Base-by-base conservation (phyloP, 805 yeast species). In the Starmerella bacillaris region DNA sequence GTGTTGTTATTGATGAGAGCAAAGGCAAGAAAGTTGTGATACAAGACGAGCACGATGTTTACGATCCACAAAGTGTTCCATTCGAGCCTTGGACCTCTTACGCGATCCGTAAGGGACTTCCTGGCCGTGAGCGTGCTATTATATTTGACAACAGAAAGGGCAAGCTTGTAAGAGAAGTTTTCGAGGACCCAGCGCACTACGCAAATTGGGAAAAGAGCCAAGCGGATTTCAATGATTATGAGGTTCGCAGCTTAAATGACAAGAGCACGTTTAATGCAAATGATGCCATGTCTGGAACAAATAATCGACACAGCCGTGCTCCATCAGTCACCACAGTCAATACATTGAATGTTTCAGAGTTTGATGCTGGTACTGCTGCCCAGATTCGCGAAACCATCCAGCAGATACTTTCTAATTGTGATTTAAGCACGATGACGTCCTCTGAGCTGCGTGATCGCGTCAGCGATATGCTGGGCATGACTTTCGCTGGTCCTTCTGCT, bases 1-100 rank as follows among this genome's bases (percentile, higher is more conserved):
- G 77, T 51, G 54, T 63, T 12, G 69, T 70, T 21, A 61, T 62
- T 5, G 73, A 69, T 15, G 74, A 64, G 34, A 63, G 61, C 41
- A 67, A 64, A 41, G 71, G 70, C 29, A 63, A 58, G 36, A 70
- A 66, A 39, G 48, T 53, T 5, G 51, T 59, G 11, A 46, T 53
- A 1, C 54, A 51, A 14, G 55, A 53, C 30, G 56, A 53, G 21
- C 44, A 43, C 3, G 61, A 52, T 26, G 51, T 45, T 11, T 58
- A 55, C 31, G 61, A 59, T 33, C 58, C 58, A 5, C 40, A 49
- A 4, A 32, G 40, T 9, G 54, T 60, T 14, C 60, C 60, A 4
- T 37, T 53, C 39, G 64, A 60, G 40, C 39, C 57, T 3, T 60
- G 64, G 64, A 35, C 42, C 12, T 43, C 51, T 4, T 59, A 56